Conservation (phyloP, 2,329 filamentous ascomycete species). For the Beauveria pseudobassiana region DNA sequence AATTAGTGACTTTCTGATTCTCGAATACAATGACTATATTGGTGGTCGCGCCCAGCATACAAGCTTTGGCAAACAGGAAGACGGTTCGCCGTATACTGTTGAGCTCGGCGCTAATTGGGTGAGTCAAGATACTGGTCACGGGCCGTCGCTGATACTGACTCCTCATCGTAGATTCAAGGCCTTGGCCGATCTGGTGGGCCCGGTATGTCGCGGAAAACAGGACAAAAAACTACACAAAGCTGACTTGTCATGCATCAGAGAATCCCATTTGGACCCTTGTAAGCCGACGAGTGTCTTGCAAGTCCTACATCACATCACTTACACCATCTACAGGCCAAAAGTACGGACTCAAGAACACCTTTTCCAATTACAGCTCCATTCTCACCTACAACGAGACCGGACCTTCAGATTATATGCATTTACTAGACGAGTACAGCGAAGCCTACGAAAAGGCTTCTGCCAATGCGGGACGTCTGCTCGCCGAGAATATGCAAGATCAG, state of each 20-base stretch:
- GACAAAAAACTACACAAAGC: background rate
- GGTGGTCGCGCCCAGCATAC: conserved; percentile 55
- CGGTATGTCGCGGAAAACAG: conserved; percentile 13
- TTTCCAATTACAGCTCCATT: conserved; percentile 52
- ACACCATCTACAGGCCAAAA: conserved; percentile 38
- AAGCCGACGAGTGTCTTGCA: background rate
- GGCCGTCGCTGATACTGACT: background rate
- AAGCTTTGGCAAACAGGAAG: conserved; percentile 42
- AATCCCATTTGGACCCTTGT: conserved; percentile 56
- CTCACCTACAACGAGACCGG: conserved; percentile 54
- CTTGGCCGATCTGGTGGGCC: conserved; percentile 18
- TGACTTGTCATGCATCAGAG: conserved; percentile 26
- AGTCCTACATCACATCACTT: background rate
- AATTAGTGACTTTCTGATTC: conserved; percentile 54
- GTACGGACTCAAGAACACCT: conserved; percentile 45
- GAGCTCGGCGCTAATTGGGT: conserved; percentile 64
- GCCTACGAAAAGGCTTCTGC: conserved; percentile 38
- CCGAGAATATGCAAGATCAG: conserved; percentile 52
- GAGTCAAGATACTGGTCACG: conserved; percentile 10
- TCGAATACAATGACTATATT: conserved; percentile 55
- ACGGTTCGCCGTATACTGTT: conserved; percentile 48
- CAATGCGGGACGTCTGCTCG: conserved; percentile 50
- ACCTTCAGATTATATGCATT: conserved; percentile 37
- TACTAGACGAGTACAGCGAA: conserved; percentile 43
- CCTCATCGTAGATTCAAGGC: conserved; percentile 13